phyloP scores from a whole-genome alignment of 1,139 yeast genomes.

The Sugiyamaella neomexicana region DNA sequence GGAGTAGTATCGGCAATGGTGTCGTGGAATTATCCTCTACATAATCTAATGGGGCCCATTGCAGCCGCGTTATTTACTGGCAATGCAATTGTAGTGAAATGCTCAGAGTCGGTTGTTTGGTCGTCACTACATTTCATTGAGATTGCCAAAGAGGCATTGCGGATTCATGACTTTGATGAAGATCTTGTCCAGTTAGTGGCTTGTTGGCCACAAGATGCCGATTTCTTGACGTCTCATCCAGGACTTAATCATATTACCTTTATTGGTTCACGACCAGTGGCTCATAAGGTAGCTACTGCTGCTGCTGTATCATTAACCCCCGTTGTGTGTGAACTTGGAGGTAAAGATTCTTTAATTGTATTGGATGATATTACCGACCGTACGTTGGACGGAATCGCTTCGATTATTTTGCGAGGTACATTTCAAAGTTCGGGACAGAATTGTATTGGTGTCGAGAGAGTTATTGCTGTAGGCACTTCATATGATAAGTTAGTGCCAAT shows the following conservation, averaged over 20 bases:
- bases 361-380: constrained; percentile 56
- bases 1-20: constrained; percentile 86
- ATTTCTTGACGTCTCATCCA: constrained; percentile 78
- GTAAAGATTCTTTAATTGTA: constrained; percentile 87
- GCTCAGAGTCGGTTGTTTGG: constrained; percentile 96
- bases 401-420: constrained; percentile 87
- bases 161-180: constrained; percentile 71
- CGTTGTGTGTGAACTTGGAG: constrained; percentile 92
- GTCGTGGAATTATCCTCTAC: constrained; percentile 94
- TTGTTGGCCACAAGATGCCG: constrained; percentile 82
- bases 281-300: constrained; percentile 77
- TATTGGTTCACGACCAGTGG: constrained; percentile 93
- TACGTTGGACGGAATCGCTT: constrained; percentile 56
- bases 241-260: constrained; percentile 85
- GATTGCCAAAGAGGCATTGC: constrained; percentile 69
- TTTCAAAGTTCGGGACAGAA: constrained; percentile 97
- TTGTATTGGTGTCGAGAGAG: constrained; percentile 95
- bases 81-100: constrained; percentile 84
- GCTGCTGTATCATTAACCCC: constrained; percentile 87
- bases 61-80: constrained; percentile 88
- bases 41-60: constrained; percentile 87
- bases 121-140: constrained; percentile 76
- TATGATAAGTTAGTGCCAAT: constrained; percentile 63
- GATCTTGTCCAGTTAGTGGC: constrained; percentile 78
- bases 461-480: constrained; percentile 67